Base-by-base conservation (phyloP, 306 rosid genomes). In the Calophaca sinica region DNA sequence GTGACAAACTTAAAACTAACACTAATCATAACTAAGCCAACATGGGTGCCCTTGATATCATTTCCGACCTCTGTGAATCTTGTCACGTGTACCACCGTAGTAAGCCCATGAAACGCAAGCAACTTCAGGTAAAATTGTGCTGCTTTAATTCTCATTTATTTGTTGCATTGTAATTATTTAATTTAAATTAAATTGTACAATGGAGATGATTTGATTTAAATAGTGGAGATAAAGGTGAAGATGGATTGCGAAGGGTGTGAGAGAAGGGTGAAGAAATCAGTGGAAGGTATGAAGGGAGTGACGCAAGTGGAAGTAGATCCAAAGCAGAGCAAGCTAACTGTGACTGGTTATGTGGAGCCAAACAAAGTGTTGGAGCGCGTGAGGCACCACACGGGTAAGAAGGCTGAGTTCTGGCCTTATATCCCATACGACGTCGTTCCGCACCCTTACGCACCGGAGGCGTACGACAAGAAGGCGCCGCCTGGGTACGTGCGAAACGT, bases 231-330 rank as follows among this genome's bases (percentile, higher is more conserved):
- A 26, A 88, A 83, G 74, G 89, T 90, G 79, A 81, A 85, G 62
- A 84, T 90, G 76, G 93, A 90, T 75, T 90, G 96, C 61, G 91
- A 83, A 69, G 96, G 96, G 6, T 90, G 96, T 64, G 91, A 86
- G 86, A 81, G 88, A 72, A 88, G 74, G 68, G 89, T 90, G 81
- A 82, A 62, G 85, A 86, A 78, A 33, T 77, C 96, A 2, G 71
- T 90, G 80, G 88, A 86, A 61, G 91, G 91, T 2, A 86, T 90
- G 90, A 84, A 83, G 39, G 96, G 96, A 0, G 93, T 90, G 76
- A 60, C 65, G 42, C 50, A 83, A 2, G 90, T 90, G 20, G 74
- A 75, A 35, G 75, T 90, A 13, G 88, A 88, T 26, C 86, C 86
- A 12, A 87, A 88, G 58, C 76, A 84, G 5, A 76, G 78, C 80